Evolutionary conservation across 116 monocot genomes (phyloP), one percentile per base, ranked within the genome.

Genomic region (Dioscorea cayenensis): DNA sequence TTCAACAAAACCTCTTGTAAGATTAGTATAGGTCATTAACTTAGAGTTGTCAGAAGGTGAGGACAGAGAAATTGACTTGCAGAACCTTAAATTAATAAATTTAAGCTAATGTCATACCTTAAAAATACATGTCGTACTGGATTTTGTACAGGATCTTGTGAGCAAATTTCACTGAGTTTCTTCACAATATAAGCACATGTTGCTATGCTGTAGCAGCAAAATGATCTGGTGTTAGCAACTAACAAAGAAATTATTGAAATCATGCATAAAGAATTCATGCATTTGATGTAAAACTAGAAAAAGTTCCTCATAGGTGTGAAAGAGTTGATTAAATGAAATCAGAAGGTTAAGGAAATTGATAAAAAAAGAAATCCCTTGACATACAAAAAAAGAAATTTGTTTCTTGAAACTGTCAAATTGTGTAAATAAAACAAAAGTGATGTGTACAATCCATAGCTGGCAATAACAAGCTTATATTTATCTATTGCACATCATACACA

Each of bases 161-260:
- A 68, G 60, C 84, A 79, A 80, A 84, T 51, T 18, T 72, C 37
- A 60, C 69, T 83, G 55, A 96, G 85, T 65, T 86, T 82, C 79
- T 78, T 73, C 65, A 87, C 78, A 65, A 96, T 82, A 77, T 96
- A 96, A 66, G 84, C 78, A 73, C 96, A 96, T 21, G 96, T 90
- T 23, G 62, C 37, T 4, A 62, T 16, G 37, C 71, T 71, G 71
- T 28, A 71, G 19, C 29, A 10, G 16, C 67, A 68, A 49, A 49
- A 68, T 49, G 67, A 11, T 49, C 23, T 48, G 22, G 13, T 49
- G 22, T 49, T 28, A n/a, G 17, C 67, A 21, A 28, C 16, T 14
- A 36, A 36, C 29, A 3, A 64, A 1, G 23, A 64, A 64, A 27
- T 43, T 1, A 10, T 10, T 10, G 12, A 7, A 27, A 66, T 66